phyloP scores from a whole-genome alignment of 768 basidiomycete genomes.

The Pleurotus citrinopileatus region DNA sequence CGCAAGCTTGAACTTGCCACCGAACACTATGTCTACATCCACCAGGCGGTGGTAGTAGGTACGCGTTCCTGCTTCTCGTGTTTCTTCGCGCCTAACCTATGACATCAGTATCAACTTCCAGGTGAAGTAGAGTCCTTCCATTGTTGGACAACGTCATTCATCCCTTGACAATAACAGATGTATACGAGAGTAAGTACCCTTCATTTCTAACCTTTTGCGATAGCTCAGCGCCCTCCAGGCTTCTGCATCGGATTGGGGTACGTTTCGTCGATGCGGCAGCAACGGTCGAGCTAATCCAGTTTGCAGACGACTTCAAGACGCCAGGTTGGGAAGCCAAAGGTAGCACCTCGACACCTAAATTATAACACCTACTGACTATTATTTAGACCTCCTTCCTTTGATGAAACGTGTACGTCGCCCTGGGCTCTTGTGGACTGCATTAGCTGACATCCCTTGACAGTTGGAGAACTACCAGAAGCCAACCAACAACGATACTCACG shows the following conservation, averaged over 20 bases:
- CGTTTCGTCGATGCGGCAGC: constrained; percentile 12
- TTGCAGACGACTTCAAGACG: constrained; percentile 67
- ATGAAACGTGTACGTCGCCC: constrained; percentile 57
- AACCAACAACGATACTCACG: constrained; percentile 61
- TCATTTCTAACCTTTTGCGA: neutral
- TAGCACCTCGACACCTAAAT: too few relatives aligned
- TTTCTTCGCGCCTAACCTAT: neutral
- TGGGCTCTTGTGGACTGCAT: neutral
- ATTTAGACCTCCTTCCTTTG: constrained; percentile 58
- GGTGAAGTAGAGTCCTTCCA: too few relatives aligned
- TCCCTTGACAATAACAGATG: too few relatives aligned
- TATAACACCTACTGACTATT: neutral
- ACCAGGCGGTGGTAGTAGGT: constrained; percentile 56
- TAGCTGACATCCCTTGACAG: constrained; percentile 23
- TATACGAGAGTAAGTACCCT: constrained; percentile 51
- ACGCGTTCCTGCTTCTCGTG: constrained; percentile 8
- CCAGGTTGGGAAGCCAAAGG: constrained; percentile 67
- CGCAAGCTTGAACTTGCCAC: neutral
- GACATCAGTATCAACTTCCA: constrained; percentile 67
- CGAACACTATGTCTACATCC: neutral
- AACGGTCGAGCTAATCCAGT: neutral
- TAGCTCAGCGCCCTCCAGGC: constrained; percentile 38
- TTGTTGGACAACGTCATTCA: too few relatives aligned
- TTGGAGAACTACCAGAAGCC: constrained; percentile 80
- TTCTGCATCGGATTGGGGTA: constrained; percentile 71